Evolutionary conservation across 1,284 basidiomycete genomes (phyloP), one percentile per base, ranked within the genome.

Genomic region (Puccinia novopanici): DNA sequence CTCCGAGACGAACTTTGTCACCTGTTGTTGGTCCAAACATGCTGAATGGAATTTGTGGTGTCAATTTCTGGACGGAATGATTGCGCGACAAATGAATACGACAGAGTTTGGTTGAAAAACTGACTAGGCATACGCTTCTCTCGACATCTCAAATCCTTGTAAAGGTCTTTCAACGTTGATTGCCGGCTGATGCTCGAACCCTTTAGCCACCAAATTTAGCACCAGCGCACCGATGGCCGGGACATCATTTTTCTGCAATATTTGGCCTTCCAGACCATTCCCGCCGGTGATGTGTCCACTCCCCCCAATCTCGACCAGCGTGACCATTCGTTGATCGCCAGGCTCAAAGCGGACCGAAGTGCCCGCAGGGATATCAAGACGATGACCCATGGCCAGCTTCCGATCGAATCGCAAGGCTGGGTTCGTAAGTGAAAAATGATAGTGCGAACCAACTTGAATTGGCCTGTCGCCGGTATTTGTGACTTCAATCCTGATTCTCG

Each of bases 341-440:
- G 97, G 96, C 85, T 99, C 97, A 85, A 99, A 99, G 24, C 97
- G 91, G 6, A 98, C 92, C 0, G 97, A 95, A 0, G 95, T 98
- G 9, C 94, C 96, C 0, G 97, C 92, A 0, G 95, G 88, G 73
- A 98, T 95, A 85, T 99, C 94, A 3, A 99, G 90, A 22, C 93
- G 90, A 84, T 90, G 94, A 4, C 93, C 93, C 81, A 95, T 92
- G 0, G 94, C 90, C 77, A 90, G 88, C 1, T 87, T 87, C 19
- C 97, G 91, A 86, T 98, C 94, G 84, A 99, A 98, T 2, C 88
- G 87, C 9, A 99, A 89, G 0, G 89, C 88, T 0, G 90, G 87
- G 86, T 99, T 99, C 19, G 92, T 92, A 87, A 98, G 95, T 82
- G 92, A 89, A 87, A 99, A 97, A 81, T 86, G 86, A 86, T 95